Percentiles rank a stretch among this genome's conserved stretches.
Conservation (phyloP, 2,329 filamentous ascomycete genomes). For the Xylaria sp. region DNA sequence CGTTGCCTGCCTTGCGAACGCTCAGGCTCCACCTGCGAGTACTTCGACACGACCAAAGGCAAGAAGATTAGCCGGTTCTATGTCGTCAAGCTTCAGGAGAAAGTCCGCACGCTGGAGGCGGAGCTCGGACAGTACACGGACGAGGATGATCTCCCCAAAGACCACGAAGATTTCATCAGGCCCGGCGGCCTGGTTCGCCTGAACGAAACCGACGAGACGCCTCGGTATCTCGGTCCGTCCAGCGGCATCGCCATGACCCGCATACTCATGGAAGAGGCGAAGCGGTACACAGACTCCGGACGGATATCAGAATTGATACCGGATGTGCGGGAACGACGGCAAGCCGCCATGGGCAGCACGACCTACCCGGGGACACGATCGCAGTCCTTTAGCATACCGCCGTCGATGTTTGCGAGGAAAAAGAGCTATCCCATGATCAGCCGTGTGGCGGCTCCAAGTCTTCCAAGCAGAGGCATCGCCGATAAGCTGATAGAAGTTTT, state of each 20-base stretch:
- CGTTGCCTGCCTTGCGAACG: constrained; percentile 91
- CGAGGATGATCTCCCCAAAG: constrained; percentile 71
- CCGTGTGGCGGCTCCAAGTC: constrained; percentile 72
- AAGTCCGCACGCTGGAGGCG: constrained; percentile 77
- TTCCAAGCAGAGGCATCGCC: constrained; percentile 75
- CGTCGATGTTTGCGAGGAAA: constrained; percentile 60
- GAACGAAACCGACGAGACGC: constrained; percentile 80
- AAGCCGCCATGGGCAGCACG: constrained; percentile 39
- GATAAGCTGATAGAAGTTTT: constrained; percentile 84
- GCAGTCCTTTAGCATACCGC: constrained; percentile 62
- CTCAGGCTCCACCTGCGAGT: constrained; percentile 89
- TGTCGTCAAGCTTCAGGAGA: constrained; percentile 88
- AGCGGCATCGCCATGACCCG: constrained; percentile 95
- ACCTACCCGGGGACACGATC: constrained; percentile 53
- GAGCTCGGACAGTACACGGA: constrained; percentile 80
- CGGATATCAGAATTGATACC: constrained; percentile 92
- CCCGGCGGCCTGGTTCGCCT: constrained; percentile 84
- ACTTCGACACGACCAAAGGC: constrained; percentile 87
- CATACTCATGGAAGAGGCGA: constrained; percentile 94
- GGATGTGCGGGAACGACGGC: constrained; percentile 63
- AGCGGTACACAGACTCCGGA: constrained; percentile 87
- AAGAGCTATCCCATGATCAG: constrained; percentile 93
- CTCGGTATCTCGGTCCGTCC: constrained; percentile 87
- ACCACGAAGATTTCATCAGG: constrained; percentile 82
- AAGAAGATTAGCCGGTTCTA: constrained; percentile 87